Base-by-base conservation (phyloP, 345 rosid species). In the Capsella bursapastoris region DNA sequence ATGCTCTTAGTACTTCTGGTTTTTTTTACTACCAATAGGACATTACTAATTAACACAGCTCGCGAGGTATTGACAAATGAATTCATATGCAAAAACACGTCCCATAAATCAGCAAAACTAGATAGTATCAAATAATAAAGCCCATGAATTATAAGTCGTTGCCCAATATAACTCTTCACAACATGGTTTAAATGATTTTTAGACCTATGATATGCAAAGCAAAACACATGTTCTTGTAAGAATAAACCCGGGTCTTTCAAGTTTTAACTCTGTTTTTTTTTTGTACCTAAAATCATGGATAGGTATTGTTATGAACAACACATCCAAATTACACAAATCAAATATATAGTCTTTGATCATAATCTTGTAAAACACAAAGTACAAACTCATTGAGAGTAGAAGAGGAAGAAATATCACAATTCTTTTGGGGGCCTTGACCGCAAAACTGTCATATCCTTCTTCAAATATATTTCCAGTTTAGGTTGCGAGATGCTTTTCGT, bases 401-500 rank as follows among this genome's bases (percentile, higher is more conserved):
- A 79, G 44, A 43, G 86, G 87, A 53, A 81, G 83, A 81, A 82
- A 37, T 25, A 82, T 73, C 16, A 79, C 71, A 48, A 77, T 38
- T 16, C 75, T 45, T 57, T 81, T 84, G 0, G 80, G 78, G 6
- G 71, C 67, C 15, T 37, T 66, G 67, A 80, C 71, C 4, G 64
- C 70, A 51, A 41, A 37, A 59, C 40, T 7, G 22, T 80, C 73
- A 57, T 67, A 60, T 22, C 79, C 78, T 59, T 86, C 86, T 77
- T 86, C 87, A 34, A 71, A 25, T 64, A 84, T 86, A 86, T 82
- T 64, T 86, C 82, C 37, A 86, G 34, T 16, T 62, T 72, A 1
- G 84, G 83, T 49, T 9, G 52, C 7, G 78, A 74, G 3, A 67
- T 38, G 72, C 72, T 74, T 34, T 28, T 75, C 1, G 77, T 22